Percentiles rank a stretch among this genome's conserved stretches.
These are phyloP conservation scores for Fonsecaea nubica DNA, from an alignment of 2,329 filamentous ascomycete genomes.

Conservation along the genomic window DNA sequence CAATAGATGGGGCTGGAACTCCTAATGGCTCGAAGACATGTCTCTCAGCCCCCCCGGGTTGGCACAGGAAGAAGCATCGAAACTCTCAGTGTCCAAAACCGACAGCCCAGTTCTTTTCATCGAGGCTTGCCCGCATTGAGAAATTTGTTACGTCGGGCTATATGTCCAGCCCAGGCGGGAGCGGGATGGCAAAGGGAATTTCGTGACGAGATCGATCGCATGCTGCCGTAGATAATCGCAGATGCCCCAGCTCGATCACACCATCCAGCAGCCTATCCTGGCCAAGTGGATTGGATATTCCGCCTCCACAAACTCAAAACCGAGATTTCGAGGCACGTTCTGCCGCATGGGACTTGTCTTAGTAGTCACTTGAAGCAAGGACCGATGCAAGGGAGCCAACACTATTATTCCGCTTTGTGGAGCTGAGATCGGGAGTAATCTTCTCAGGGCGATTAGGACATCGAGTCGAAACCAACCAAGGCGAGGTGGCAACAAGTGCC, in stretches of 20 bases:
- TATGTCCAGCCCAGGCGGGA: background rate
- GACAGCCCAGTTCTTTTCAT: background rate
- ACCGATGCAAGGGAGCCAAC: background rate
- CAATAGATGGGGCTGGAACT: background rate
- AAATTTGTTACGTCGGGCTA: constrained; percentile 1
- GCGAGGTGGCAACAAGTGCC: background rate
- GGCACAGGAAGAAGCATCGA: background rate
- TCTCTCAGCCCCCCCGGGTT: constrained; percentile 2
- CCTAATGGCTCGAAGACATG: background rate
- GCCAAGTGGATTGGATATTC: background rate
- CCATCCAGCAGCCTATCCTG: background rate
- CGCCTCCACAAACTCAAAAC: background rate
- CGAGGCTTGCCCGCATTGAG: background rate
- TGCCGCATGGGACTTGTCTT: background rate
- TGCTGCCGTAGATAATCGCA: background rate
- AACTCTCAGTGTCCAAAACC: background rate
- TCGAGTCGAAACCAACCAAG: background rate
- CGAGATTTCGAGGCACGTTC: background rate
- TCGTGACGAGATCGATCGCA: background rate
- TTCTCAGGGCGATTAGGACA: background rate
- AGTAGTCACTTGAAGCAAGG: background rate
- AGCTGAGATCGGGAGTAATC: background rate
- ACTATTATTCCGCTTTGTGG: background rate
- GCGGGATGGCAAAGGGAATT: background rate
- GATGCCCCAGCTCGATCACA: constrained; percentile 2